Evolutionary conservation across 148 eudicot genomes (phyloP).

Genomic region (Chenopodium suecicum): DNA sequence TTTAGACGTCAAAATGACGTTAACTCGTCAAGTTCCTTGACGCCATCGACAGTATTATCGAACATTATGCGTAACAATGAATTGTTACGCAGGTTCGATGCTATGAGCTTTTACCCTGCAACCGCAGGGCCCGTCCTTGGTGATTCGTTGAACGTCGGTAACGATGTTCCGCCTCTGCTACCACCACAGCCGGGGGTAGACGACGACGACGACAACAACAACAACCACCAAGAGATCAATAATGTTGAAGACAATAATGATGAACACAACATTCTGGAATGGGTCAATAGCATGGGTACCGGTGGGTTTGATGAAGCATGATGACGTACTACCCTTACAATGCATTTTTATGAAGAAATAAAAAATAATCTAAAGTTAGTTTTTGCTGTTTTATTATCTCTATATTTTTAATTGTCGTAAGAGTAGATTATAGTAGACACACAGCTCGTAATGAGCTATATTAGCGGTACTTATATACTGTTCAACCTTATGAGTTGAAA

Average conservation of each 20-base stretch:
- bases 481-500: too few species aligned
- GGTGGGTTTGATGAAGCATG: constrained; percentile 27
- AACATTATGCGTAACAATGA: too few species aligned
- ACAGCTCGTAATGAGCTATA: neutral
- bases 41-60: too few species aligned
- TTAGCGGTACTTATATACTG: neutral
- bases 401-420: too few species aligned
- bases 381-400: neutral
- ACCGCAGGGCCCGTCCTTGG: too few species aligned
- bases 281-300: constrained; percentile 27
- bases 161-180: too few species aligned
- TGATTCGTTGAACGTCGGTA: too few species aligned
- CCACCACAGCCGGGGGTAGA: too few species aligned
- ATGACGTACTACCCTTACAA: neutral
- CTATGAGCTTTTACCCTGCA: too few species aligned
- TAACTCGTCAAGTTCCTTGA: too few species aligned
- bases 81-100: too few species aligned
- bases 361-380: neutral
- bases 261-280: neutral
- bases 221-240: neutral
- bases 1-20: neutral
- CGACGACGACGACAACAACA: neutral
- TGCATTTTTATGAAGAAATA: too few species aligned
- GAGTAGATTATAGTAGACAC: neutral
- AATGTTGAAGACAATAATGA: neutral